Conservation (phyloP, 495 filamentous ascomycete genomes). For the Podospora sp. region DNA sequence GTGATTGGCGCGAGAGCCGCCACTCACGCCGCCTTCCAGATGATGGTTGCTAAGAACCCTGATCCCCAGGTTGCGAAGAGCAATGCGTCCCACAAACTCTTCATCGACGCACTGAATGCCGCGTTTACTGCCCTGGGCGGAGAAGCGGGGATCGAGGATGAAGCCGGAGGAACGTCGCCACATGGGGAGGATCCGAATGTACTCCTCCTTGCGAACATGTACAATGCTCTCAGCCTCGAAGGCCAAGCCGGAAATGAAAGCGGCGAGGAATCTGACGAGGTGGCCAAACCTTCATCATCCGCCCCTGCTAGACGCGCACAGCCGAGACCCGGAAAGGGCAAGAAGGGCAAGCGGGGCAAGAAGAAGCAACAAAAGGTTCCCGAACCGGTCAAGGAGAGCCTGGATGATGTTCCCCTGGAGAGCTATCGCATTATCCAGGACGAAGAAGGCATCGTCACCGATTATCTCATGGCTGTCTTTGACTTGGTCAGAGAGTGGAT, state of each 20-base stretch:
- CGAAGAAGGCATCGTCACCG: conserved; percentile 26
- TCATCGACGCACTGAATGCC: conserved; percentile 42
- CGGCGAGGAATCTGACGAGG: conserved; percentile 17
- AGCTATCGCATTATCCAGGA: conserved; percentile 47
- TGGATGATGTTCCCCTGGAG: conserved; percentile 39
- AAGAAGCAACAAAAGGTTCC: conserved; percentile 11
- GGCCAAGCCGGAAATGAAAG: conserved; percentile 20
- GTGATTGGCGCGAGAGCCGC: conserved; percentile 35
- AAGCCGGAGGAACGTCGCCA: conserved; percentile 16
- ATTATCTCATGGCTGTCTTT: conserved; percentile 48
- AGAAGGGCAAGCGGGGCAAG: conserved; percentile 42
- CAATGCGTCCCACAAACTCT: conserved; percentile 44
- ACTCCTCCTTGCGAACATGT: conserved; percentile 38
- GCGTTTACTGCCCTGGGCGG: conserved; percentile 43
- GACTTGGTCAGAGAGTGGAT: conserved; percentile 35
- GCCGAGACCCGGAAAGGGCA: conserved; percentile 40
- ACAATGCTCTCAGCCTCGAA: conserved; percentile 33
- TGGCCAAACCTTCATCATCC: conserved; percentile 1
- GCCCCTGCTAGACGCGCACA: conserved; percentile 25
- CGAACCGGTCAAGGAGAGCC: not conserved
- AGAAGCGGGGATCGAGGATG: conserved; percentile 24
- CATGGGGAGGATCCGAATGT: conserved; percentile 28
- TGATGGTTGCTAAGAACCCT: conserved; percentile 34
- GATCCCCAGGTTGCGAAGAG: conserved; percentile 44
- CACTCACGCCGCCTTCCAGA: conserved; percentile 30